Conservation (phyloP, 2,329 filamentous ascomycete species). For the Aureobasidium sp. region DNA sequence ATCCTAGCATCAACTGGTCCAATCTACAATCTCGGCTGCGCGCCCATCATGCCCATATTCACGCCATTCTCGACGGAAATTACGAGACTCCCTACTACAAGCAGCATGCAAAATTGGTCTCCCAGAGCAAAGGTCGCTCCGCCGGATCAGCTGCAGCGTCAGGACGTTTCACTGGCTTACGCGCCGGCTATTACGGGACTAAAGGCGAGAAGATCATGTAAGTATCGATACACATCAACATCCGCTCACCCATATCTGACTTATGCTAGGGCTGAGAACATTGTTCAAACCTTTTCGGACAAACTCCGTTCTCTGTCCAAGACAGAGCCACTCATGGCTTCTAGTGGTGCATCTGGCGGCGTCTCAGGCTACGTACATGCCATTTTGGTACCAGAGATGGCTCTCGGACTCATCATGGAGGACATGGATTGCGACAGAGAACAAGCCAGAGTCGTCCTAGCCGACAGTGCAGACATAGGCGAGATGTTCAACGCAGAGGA, state of each 20-base stretch:
- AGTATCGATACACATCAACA: background rate
- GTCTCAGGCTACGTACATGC: constrained; percentile 28
- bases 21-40: constrained; percentile 19
- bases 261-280: constrained; percentile 23
- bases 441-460: constrained; percentile 20
- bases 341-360: constrained; percentile 25
- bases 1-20: constrained; percentile 28
- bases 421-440: constrained; percentile 22
- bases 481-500: constrained; percentile 25
- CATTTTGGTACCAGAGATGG: constrained; percentile 30
- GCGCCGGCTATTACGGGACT: constrained; percentile 28
- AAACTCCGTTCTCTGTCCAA: constrained; percentile 22
- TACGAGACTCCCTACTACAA: constrained; percentile 20
- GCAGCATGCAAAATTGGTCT: constrained; percentile 16
- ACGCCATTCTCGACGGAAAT: constrained; percentile 20
- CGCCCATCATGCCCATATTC: constrained; percentile 19
- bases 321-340: constrained; percentile 23
- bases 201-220: constrained; percentile 27
- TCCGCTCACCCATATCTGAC: background rate
- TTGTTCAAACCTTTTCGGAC: constrained; percentile 21
- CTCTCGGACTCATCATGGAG: constrained; percentile 26
- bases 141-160: constrained; percentile 15
- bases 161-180: constrained; percentile 7
- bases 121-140: constrained; percentile 15
- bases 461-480: constrained; percentile 25